Evolutionary conservation across 2,329 filamentous ascomycete species (phyloP), one percentile per base, ranked within the genome.

Genomic region (Fusarium torulosum): DNA sequence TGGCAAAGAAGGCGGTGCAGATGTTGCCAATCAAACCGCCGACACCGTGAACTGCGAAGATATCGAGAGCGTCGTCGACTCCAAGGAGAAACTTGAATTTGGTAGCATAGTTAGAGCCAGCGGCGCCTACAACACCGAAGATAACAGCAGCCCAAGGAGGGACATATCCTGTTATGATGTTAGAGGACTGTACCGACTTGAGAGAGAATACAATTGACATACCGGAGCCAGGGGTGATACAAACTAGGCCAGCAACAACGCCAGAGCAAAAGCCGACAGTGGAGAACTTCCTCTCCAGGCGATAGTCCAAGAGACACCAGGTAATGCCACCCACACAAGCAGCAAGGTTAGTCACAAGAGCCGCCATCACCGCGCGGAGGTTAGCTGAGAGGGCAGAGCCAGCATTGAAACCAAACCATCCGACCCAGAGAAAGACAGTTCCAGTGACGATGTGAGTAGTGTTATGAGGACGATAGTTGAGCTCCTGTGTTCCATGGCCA

Each of bases 351-450:
- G 94, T 97, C 42, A 95, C 92, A 2, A 95, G 85, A 13, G 91
- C 91, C 43, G 94, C 94, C 90, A 97, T 93, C 72, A 97, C 86
- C 43, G 92, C 92, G 47, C 94, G 90, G 75, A 97, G 79, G 78
- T 96, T 96, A 51, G 93, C 93, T 47, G 89, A 85, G 55, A 96
- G 83, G 15, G 93, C 93, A 17, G 91, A 94, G 67, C 93, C 93
- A 49, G 92, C 93, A 74, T 97, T 97, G 88, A 97, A 97, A 46
- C 94, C 94, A 75, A 97, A 96, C 94, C 93, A 97, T 53, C 94
- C 94, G 17, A 97, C 91, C 93, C 94, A 97, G 17, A 97, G 88
- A 81, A 97, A 97, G 45, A 97, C 93, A 4, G 94, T 97, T 29
- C 94, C 94, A 56, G 96, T 91, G 52, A 97, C 93, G 71, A 97